These are phyloP conservation scores for Ceratocystis alfenasii DNA, from an alignment of 2,329 filamentous ascomycete genomes.

Conservation along the genomic window DNA sequence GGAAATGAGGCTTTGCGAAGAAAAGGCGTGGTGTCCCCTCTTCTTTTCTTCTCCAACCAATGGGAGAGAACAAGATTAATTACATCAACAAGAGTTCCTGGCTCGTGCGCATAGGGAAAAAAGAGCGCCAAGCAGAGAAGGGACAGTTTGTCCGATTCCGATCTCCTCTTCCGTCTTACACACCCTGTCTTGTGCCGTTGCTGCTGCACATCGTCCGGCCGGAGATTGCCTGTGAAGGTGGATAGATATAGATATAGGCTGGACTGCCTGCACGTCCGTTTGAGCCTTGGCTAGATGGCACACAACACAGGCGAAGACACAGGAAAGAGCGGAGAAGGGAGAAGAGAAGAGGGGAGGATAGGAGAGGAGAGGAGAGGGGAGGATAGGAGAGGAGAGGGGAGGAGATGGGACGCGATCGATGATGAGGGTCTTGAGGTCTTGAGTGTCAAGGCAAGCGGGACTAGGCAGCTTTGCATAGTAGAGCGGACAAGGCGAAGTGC, in stretches of 20 bases:
- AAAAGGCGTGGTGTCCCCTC: not conserved
- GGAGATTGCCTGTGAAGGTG: slow-evolving; percentile 2
- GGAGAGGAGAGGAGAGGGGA: not conserved
- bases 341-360: not conserved
- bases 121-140: not conserved
- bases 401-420: not conserved
- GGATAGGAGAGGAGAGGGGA: not conserved
- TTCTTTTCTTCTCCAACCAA: not conserved
- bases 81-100: not conserved
- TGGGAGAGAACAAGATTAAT: not conserved
- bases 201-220: not conserved
- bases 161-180: not conserved
- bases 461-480: not conserved
- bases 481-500: not conserved
- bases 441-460: not conserved
- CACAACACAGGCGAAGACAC: not conserved
- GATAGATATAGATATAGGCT: not conserved
- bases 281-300: not conserved
- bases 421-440: not conserved
- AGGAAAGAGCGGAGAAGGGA: not conserved
- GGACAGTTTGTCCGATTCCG: not conserved
- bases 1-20: not conserved
- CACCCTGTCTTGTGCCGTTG: not conserved
- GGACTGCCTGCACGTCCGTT: not conserved
- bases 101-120: not conserved